These are phyloP conservation scores for Talaromyces sp. DNA, from an alignment of 2,329 filamentous ascomycete genomes.

Conservation along the genomic window DNA sequence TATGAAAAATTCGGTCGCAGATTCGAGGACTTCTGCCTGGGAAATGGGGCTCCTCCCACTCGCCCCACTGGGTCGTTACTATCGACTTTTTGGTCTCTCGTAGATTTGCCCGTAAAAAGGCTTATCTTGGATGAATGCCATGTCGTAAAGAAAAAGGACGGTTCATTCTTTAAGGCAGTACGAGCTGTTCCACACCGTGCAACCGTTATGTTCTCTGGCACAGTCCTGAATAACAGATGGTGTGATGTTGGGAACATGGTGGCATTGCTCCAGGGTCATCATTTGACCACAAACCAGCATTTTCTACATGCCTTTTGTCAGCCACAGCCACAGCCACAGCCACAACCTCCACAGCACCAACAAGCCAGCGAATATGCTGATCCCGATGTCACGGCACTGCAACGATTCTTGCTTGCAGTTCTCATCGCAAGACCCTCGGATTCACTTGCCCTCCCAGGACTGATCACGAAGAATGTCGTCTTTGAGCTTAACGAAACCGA, in stretches of 20 bases:
- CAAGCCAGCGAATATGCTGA: neutral
- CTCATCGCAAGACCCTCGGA: neutral
- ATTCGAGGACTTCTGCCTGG: neutral
- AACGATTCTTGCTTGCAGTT: neutral
- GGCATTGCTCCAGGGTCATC: neutral
- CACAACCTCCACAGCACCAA: too few species aligned
- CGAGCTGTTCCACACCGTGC: neutral
- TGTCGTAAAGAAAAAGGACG: neutral
- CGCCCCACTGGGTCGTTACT: neutral
- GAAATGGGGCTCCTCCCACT: neutral
- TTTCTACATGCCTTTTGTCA: too few species aligned
- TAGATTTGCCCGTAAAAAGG: neutral
- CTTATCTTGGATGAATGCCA: constrained; percentile 2
- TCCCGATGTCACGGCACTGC: neutral
- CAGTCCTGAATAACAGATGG: neutral
- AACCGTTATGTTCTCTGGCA: neutral
- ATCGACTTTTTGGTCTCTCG: neutral
- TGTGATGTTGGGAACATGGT: neutral
- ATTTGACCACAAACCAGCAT: neutral
- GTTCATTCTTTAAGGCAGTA: neutral
- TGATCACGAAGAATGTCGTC: neutral
- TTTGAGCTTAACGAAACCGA: neutral
- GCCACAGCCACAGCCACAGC: too few species aligned
- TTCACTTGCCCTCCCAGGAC: neutral
- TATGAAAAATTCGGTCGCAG: neutral